phyloP scores from a whole-genome alignment of 1,284 basidiomycete genomes.

The Agroathelia rolfsii region DNA sequence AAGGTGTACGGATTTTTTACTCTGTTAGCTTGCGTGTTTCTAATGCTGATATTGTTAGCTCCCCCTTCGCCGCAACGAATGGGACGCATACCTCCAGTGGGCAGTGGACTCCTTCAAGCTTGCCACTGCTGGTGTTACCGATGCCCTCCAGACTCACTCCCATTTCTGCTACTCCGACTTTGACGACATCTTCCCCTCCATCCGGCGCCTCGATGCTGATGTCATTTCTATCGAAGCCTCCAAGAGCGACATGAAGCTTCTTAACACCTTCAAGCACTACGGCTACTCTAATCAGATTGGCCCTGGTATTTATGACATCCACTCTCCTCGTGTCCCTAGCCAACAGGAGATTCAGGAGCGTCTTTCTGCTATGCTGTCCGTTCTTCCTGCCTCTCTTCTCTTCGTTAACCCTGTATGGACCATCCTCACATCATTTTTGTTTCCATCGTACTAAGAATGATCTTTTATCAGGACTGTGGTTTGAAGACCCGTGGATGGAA shows the following conservation, averaged over 20 bases:
- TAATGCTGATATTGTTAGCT: conserved; percentile 44
- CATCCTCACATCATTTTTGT: conserved; percentile 14
- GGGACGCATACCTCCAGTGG: conserved; percentile 93
- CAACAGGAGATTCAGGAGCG: conserved; percentile 94
- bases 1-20: conserved; percentile 61
- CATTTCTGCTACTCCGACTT: conserved; percentile 99
- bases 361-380: conserved; percentile 74
- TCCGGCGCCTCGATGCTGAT: conserved; percentile 96
- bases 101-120: conserved; percentile 97
- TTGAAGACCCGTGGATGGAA: conserved; percentile 94
- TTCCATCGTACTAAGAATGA: conserved; percentile 9
- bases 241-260: conserved; percentile 95
- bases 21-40: neutral
- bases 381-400: conserved; percentile 72
- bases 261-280: conserved; percentile 91
- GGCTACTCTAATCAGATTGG: conserved; percentile 98
- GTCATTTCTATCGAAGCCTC: conserved; percentile 99
- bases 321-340: conserved; percentile 95
- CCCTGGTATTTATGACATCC: conserved; percentile 98
- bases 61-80: conserved; percentile 88
- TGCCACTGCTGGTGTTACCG: conserved; percentile 86
- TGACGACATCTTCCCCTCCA: conserved; percentile 96
- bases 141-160: conserved; percentile 91
- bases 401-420: conserved; percentile 88
- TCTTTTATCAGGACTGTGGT: conserved; percentile 54